These are phyloP conservation scores for Huntiella decipiens DNA, from an alignment of 2,329 filamentous ascomycete genomes.

Conservation along the genomic window DNA sequence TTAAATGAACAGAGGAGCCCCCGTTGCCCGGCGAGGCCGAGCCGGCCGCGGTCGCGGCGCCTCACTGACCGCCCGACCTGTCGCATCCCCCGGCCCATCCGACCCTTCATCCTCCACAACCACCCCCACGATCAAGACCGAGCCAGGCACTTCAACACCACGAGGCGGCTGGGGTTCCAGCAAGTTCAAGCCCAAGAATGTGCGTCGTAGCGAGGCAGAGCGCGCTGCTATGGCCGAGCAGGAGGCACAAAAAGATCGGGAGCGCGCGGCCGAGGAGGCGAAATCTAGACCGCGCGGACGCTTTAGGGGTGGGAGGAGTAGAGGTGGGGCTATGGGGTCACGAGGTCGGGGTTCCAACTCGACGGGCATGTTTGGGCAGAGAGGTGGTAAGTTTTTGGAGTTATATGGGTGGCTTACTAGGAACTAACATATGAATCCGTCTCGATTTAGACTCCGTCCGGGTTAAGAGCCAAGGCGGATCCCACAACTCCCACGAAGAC, in stretches of 20 bases:
- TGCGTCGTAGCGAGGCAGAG: conserved; percentile 31
- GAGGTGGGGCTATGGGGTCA: conserved; percentile 26
- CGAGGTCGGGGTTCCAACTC: conserved; percentile 20
- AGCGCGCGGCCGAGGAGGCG: conserved; percentile 23
- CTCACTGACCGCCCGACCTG: conserved; percentile 6
- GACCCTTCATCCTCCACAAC: not conserved
- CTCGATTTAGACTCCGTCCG: not conserved
- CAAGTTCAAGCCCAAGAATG: conserved; percentile 29
- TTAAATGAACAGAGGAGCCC: conserved; percentile 5
- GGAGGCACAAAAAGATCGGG: conserved; percentile 24
- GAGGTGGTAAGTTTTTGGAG: conserved; percentile 12
- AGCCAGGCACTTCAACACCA: not conserved
- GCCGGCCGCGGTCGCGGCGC: conserved; percentile 8
- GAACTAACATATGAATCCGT: no score
- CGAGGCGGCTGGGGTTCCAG: conserved; percentile 15
- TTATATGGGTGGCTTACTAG: no score
- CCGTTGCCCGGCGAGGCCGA: conserved; percentile 5
- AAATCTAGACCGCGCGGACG: conserved; percentile 21
- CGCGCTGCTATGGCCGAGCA: conserved; percentile 27
- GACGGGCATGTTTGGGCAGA: conserved; percentile 13
- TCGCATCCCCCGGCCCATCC: not conserved
- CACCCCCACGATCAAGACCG: conserved; percentile 5
- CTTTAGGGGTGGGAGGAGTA: conserved; percentile 24
- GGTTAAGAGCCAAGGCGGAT: conserved; percentile 13
- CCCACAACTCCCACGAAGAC: conserved; percentile 15